Evolutionary conservation across 108 stramenopile genomes (phyloP), one percentile per base, ranked within the genome.

Genomic region (Schizochytrium sp.): DNA sequence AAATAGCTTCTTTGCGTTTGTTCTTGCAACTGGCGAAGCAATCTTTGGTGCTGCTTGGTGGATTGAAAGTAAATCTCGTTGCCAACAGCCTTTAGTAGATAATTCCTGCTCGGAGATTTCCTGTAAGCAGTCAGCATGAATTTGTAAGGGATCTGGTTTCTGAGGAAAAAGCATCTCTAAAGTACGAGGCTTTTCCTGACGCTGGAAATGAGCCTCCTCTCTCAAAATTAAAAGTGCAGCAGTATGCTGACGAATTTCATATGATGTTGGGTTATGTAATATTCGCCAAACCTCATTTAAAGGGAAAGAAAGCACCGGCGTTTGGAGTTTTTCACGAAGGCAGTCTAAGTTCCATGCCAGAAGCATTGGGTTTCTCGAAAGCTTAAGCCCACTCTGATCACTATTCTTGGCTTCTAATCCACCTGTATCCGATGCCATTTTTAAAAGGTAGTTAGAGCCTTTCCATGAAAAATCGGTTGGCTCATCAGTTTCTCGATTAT

Each of bases 381-480:
- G 28, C 28, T 49, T 83, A 53, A 13, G 49, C 1, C 5, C 76
- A 7, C 40, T 83, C 17, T 60, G 19, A 60, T n/a, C 59, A 60
- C 17, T 17, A 60, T 17, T 19, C 59, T n/a, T n/a, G 17, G 19
- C 19, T 5, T 83, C 76, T 5, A 83, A n/a, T 10, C 8, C 28
- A 8, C 53, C 53, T 5, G 55, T 10, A 28, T 83, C 76, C 8
- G 76, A 55, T 5, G 15, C 13, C 76, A 83, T 83, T 3, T 83
- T 83, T 13, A 49, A 5, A 10, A 83, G 76, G 28, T 83, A 83
- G 28, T 83, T 83, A 5, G 76, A 17, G 8, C 76, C 76, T 38
- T 83, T 83, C 76, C 76, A 83, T 5, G 10, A 47, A 38, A 28
- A 69, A 0, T 44, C 64, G 15, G 44, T 28, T 28, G 28, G 12